Evolutionary conservation across 129 eudicot species (phyloP), one percentile per base, ranked within the genome.

Genomic region (Arctium minus): DNA sequence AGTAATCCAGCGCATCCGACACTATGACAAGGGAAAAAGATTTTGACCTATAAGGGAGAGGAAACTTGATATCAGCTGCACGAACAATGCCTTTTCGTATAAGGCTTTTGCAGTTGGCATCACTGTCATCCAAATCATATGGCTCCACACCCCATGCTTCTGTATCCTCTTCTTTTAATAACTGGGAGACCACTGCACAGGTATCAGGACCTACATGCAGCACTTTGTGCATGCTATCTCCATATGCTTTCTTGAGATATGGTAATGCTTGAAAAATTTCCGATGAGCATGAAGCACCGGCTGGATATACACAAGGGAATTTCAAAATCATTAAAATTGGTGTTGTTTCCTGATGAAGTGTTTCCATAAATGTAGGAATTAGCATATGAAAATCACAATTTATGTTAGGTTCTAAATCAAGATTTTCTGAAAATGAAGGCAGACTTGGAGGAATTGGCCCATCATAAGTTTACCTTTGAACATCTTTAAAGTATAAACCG

Each of bases 141-240:
- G 97, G 97, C 75, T 93, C 97, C 53, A 93, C 86, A 70, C 96
- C 97, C 97, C 97, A 93, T n/a, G 97, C 96, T 87, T 89, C 97
- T 1, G 93, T 90, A 74, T 90, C 94, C 73, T 92, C 97, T 92
- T 94, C 98, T 86, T 90, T 94, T 64, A 90, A 77, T 76, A 94
- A 69, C 29, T 82, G 84, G 60, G 97, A 87, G 15, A 94, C 91
- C 82, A 94, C 92, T n/a, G 94, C 89, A 86, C 98, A 94, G 12
- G 94, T 91, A 67, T 94, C 98, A 2, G 98, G 98, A 39, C 98
- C 98, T 13, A 94, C 92, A 72, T 94, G 98, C 83, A 94, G 84
- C 37, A 94, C 89, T 79, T 92, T 94, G 29, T 74, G 89, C 97
- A 94, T 87, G 79, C 91, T 90, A 73, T 92, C 92, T 29, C 97